Base-by-base conservation (phyloP, 805 yeast species). In the Hanseniaspora mollemarum region DNA sequence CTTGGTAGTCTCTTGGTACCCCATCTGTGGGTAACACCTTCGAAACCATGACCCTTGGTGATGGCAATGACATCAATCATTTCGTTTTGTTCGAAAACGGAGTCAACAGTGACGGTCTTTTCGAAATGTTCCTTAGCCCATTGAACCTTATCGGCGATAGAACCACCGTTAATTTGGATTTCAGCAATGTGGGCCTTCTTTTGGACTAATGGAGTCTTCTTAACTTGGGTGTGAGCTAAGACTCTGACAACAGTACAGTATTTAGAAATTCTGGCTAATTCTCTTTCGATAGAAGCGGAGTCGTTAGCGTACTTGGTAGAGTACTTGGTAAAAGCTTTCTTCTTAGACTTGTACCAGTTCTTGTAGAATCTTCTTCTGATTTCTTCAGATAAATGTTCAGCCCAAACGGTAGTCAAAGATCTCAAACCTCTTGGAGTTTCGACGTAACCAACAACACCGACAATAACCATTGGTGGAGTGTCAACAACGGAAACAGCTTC, bases 11-110 rank as follows among this genome's bases (percentile, higher is more conserved):
- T 88, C 88, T 88, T 94, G 84, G 98, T 92, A 73, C 99, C 99
- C 97, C 97, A 92, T 86, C 99, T 87, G 87, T 88, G 96, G 80
- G 99, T 92, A 69, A 90, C 96, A 88, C 99, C 99, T 78, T 92
- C 98, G 87, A 85, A 88, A 82, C 99, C 99, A 81, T 92, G 96
- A 92, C 99, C 99, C 82, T 85, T 90, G 83, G 98, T 92, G 70
- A 92, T 95, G 70, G 96, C 99, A 69, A 92, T 83, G 68, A 86
- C 97, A 68, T 92, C 99, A 66, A 92, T 81, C 83, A 85, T 81
- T 81, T 92, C 98, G 78, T 87, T 85, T 79, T 92, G 94, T 81
- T 90, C 98, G 72, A 92, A 83, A 67, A 92, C 97, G 65, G 94
- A 73, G 76, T 83, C 86, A 67, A 92, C 95, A 60, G 92, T 74